Evolutionary conservation across 1,284 basidiomycete species (phyloP).

Genomic region (Mycosarcoma maydis): DNA sequence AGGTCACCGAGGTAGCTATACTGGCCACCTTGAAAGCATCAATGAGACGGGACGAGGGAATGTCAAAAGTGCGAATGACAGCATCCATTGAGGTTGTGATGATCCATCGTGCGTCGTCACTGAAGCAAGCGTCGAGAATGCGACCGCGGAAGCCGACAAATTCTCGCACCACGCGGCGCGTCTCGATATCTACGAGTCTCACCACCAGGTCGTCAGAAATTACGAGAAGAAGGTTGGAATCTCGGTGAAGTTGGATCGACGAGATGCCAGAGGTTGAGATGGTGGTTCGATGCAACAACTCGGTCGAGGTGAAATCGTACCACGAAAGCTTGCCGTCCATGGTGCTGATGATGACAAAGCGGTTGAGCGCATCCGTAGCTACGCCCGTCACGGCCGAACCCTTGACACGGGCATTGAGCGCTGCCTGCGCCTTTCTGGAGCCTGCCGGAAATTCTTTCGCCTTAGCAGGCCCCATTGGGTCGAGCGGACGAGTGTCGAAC

Average conservation of each 20-base stretch:
- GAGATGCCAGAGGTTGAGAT: constrained; percentile 77
- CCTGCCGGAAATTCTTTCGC: constrained; percentile 37
- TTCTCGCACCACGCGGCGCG: constrained; percentile 84
- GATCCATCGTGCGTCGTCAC: constrained; percentile 92
- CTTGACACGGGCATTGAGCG: constrained; percentile 32
- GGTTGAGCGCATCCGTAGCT: constrained; percentile 86
- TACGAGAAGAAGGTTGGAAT: constrained; percentile 84
- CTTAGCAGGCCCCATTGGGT: constrained; percentile 25
- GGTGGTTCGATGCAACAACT: constrained; percentile 74
- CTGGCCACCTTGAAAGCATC: constrained; percentile 91
- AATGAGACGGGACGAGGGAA: constrained; percentile 89
- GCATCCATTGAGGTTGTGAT: constrained; percentile 88
- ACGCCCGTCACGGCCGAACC: constrained; percentile 74
- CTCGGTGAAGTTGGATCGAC: constrained; percentile 81
- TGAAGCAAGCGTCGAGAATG: constrained; percentile 72
- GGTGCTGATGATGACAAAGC: constrained; percentile 81
- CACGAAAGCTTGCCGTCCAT: constrained; percentile 88
- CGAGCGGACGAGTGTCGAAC: constrained; percentile 49
- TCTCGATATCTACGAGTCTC: constrained; percentile 90
- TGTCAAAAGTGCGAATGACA: constrained; percentile 91
- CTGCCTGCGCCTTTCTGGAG: constrained; percentile 25
- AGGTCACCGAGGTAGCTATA: constrained; percentile 87
- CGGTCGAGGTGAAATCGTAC: constrained; percentile 91
- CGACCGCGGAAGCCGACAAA: constrained; percentile 69
- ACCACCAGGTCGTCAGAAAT: constrained; percentile 86